Evolutionary conservation across 179 eudicot species (phyloP).

Genomic region (Actinidia polygama): DNA sequence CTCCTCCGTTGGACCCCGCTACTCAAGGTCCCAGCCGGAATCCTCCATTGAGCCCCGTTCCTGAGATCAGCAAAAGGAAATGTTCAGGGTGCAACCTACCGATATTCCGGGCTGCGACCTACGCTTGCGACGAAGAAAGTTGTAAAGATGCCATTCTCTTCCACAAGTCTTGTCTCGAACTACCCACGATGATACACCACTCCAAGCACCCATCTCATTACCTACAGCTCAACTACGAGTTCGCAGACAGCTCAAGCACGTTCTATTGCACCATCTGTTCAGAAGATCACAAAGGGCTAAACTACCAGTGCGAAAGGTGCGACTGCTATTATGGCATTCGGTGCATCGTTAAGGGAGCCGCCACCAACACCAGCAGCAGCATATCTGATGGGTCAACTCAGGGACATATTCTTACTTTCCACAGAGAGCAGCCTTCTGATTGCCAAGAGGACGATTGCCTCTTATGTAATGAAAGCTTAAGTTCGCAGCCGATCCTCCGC

Average conservation of each 20-base stretch:
- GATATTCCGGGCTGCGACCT: background rate
- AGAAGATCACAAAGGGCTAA: background rate
- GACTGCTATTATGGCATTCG: background rate
- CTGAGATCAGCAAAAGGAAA: background rate
- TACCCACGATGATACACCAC: background rate
- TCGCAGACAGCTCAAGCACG: background rate
- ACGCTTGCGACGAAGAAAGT: background rate
- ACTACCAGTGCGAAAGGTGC: background rate
- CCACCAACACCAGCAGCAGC: background rate
- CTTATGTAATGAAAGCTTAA: background rate
- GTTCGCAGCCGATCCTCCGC: background rate
- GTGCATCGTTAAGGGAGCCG: background rate
- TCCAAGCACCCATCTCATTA: background rate
- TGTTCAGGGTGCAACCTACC: background rate
- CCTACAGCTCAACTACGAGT: background rate
- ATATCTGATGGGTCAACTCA: background rate
- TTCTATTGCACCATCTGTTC: background rate
- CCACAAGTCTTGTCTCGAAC: background rate
- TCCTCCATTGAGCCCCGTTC: background rate
- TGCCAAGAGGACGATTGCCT: background rate
- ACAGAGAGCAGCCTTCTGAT: background rate
- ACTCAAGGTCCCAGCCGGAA: too few species aligned
- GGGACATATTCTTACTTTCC: background rate
- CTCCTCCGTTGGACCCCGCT: too few species aligned
- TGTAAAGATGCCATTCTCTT: background rate